A percentile compares a stretch with the other conserved stretches of the same genome.
Conservation (phyloP, 352 stramenopile genomes). For the Phytophthora litchii region DNA sequence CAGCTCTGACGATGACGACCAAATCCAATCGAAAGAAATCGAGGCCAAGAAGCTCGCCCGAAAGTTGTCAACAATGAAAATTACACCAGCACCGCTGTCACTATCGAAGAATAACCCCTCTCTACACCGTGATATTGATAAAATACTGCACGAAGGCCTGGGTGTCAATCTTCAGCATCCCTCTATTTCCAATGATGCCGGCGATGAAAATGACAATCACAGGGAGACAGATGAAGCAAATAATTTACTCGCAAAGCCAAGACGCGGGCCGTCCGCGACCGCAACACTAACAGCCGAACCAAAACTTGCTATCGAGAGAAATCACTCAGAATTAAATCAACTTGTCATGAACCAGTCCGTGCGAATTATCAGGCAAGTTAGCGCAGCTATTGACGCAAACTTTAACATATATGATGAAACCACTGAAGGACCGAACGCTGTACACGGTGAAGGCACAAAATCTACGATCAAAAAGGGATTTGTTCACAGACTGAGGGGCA, state of each 20-base stretch:
- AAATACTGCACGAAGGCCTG: not conserved
- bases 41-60: constrained; percentile 45
- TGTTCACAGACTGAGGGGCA: constrained; percentile 9
- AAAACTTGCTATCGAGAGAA: not conserved
- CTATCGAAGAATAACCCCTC: not conserved
- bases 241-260: not conserved
- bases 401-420: not conserved
- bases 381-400: constrained; percentile 1
- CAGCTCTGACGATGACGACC: constrained; percentile 60
- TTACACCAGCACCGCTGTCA: constrained; percentile 41
- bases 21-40: constrained; percentile 45
- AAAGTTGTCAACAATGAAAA: constrained; percentile 51
- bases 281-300: not conserved
- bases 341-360: constrained; percentile 1
- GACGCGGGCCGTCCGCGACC: not conserved
- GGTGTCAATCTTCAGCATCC: not conserved
- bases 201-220: not conserved
- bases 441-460: not conserved
- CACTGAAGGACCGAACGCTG: not conserved
- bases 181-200: not conserved
- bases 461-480: not conserved
- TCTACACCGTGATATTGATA: not conserved
- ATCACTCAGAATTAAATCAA: not conserved
- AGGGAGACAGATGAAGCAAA: not conserved
- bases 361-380: constrained; percentile 5